These are phyloP conservation scores for Populus deltoides DNA, from an alignment of 345 rosid genomes.

Conservation along the genomic window DNA sequence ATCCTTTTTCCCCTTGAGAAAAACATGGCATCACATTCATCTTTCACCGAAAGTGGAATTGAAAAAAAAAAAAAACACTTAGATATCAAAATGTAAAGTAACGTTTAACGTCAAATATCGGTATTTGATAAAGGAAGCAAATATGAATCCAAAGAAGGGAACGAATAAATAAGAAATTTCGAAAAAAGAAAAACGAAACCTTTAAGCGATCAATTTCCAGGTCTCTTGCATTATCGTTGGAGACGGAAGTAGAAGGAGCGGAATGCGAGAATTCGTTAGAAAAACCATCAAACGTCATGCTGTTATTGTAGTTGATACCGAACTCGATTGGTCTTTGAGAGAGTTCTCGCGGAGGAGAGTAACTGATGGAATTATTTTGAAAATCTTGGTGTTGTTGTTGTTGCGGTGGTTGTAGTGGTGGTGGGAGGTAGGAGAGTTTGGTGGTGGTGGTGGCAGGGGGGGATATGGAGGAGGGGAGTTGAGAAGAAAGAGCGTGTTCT, in stretches of 20 bases:
- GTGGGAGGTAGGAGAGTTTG: conserved; percentile 12
- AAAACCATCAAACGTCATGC: background rate
- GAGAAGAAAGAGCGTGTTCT: conserved; percentile 34
- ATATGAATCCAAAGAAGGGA: background rate
- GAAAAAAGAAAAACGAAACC: conserved; percentile 31
- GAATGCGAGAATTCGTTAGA: background rate
- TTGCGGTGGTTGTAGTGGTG: background rate
- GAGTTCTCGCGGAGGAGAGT: conserved; percentile 80
- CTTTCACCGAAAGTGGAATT: background rate
- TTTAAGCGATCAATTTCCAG: conserved; percentile 59
- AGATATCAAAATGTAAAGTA: background rate
- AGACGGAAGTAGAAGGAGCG: background rate
- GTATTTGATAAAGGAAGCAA: background rate
- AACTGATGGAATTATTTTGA: conserved; percentile 24
- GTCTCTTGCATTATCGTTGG: conserved; percentile 35
- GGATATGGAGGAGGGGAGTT: background rate
- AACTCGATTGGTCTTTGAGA: conserved; percentile 44
- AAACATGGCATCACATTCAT: background rate
- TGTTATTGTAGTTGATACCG: background rate
- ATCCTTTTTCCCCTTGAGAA: background rate
- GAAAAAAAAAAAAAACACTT: background rate
- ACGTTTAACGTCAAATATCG: background rate
- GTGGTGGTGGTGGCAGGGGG: background rate
- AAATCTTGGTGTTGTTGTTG: background rate
- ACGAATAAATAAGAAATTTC: background rate